Evolutionary conservation across 352 stramenopile species (phyloP).

Genomic region (Globisporangium viniferum): DNA sequence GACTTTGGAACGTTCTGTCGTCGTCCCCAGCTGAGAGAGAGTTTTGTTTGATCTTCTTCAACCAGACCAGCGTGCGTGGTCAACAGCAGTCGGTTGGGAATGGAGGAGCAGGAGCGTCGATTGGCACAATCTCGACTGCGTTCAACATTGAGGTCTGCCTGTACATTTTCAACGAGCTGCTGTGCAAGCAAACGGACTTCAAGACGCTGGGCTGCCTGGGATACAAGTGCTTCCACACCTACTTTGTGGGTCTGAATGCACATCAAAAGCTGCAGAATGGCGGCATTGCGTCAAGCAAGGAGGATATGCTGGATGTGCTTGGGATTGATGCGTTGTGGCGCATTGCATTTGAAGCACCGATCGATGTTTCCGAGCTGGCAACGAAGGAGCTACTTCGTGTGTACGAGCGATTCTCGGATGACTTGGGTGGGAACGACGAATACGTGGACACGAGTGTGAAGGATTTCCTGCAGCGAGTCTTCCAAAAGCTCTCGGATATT

Average conservation of each 20-base stretch:
- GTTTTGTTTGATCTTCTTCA: constrained; percentile 83
- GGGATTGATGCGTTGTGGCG: constrained; percentile 83
- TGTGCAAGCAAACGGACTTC: constrained; percentile 81
- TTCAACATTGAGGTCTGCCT: constrained; percentile 76
- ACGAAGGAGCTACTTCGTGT: constrained; percentile 77
- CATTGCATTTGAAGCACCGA: constrained; percentile 76
- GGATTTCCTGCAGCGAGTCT: constrained; percentile 82
- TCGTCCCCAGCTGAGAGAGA: constrained; percentile 71
- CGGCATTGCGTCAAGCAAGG: constrained; percentile 5
- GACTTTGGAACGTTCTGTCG: constrained; percentile 74
- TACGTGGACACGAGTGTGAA: constrained; percentile 41
- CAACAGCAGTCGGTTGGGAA: constrained; percentile 20
- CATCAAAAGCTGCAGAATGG: constrained; percentile 36
- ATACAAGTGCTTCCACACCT: constrained; percentile 88
- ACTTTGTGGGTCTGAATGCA: constrained; percentile 78
- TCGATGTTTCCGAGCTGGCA: constrained; percentile 74
- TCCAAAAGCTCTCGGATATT: constrained; percentile 61
- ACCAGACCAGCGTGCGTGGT: constrained; percentile 63
- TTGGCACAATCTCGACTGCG: constrained; percentile 58
- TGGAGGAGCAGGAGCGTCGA: constrained; percentile 15
- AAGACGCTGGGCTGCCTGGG: constrained; percentile 63
- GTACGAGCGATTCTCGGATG: constrained; percentile 60
- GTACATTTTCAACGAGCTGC: constrained; percentile 81
- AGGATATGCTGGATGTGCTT: constrained; percentile 39
- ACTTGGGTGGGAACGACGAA: constrained; percentile 30